A percentile compares a stretch with the other conserved stretches of the same genome.
Conservation (phyloP, 164 flowering plant species). For the Kalanchoe fedtschenkoi region DNA sequence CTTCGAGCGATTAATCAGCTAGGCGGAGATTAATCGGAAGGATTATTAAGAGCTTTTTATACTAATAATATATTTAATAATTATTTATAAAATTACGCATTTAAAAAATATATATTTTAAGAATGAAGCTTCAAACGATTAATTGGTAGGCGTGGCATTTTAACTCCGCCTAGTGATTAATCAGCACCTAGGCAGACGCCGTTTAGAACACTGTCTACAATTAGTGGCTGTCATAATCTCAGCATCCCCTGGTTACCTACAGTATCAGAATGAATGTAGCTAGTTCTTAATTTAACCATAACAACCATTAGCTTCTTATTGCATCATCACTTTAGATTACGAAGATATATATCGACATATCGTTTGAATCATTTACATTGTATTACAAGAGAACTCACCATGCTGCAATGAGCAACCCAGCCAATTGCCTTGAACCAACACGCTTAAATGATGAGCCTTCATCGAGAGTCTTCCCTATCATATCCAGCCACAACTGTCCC, state of each 20-base stretch:
- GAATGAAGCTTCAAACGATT: too few species aligned
- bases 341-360: background rate
- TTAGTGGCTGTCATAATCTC: background rate
- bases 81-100: too few species aligned
- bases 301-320: background rate
- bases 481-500: conserved; percentile 95
- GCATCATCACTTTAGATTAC: background rate
- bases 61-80: too few species aligned
- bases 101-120: too few species aligned
- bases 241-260: background rate
- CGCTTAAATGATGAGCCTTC: conserved; percentile 78
- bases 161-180: too few species aligned
- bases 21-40: too few species aligned
- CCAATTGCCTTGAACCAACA: conserved; percentile 95
- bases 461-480: conserved; percentile 71
- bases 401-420: conserved; percentile 81
- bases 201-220: too few species aligned
- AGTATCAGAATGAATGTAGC: background rate
- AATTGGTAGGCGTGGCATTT: too few species aligned
- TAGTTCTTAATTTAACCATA: background rate
- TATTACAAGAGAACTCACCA: conserved; percentile 41
- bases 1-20: too few species aligned
- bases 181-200: too few species aligned
- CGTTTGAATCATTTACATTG: background rate
- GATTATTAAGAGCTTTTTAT: too few species aligned